Percentiles rank a stretch among this genome's conserved stretches.
Conservation (phyloP, 2,329 filamentous ascomycete species). For the Xylaria sp. region DNA sequence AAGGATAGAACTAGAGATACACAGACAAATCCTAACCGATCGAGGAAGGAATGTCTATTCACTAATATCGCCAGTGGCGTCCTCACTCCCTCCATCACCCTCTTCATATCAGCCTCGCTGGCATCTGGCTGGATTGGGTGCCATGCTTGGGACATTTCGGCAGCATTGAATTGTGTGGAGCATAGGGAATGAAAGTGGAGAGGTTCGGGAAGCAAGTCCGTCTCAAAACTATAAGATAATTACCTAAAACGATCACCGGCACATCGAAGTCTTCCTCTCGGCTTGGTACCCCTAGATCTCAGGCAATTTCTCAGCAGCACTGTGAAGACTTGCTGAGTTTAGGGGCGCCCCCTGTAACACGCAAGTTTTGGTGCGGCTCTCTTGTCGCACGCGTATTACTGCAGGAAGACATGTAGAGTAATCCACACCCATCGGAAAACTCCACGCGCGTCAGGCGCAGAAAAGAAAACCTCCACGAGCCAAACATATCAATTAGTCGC, state of each 20-base stretch:
- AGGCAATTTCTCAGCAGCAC: conserved; percentile 10
- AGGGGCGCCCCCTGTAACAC: conserved; percentile 25
- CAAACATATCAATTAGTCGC: conserved; percentile 3
- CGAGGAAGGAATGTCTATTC: conserved; percentile 34
- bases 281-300: conserved; percentile 19
- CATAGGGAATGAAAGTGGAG: conserved; percentile 46
- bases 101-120: conserved; percentile 22
- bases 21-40: conserved; percentile 24
- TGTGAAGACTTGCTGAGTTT: conserved; percentile 30
- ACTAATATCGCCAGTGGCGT: conserved; percentile 42
- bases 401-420: conserved; percentile 29
- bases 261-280: conserved; percentile 36
- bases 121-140: conserved; percentile 25
- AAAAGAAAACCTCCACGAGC: conserved; percentile 7
- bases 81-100: conserved; percentile 25
- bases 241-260: conserved; percentile 37
- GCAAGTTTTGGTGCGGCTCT: background rate
- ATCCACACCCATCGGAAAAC: conserved; percentile 16
- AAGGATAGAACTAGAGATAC: conserved; percentile 30
- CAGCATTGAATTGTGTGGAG: conserved; percentile 42
- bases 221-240: conserved; percentile 43
- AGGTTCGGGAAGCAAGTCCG: conserved; percentile 47
- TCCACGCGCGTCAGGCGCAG: conserved; percentile 11
- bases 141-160: conserved; percentile 37
- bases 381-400: conserved; percentile 13